Percentiles rank a stretch among this genome's conserved stretches.
These are phyloP conservation scores for Eutrema yunnanense DNA, from an alignment of 345 rosid species.

Conservation along the genomic window DNA sequence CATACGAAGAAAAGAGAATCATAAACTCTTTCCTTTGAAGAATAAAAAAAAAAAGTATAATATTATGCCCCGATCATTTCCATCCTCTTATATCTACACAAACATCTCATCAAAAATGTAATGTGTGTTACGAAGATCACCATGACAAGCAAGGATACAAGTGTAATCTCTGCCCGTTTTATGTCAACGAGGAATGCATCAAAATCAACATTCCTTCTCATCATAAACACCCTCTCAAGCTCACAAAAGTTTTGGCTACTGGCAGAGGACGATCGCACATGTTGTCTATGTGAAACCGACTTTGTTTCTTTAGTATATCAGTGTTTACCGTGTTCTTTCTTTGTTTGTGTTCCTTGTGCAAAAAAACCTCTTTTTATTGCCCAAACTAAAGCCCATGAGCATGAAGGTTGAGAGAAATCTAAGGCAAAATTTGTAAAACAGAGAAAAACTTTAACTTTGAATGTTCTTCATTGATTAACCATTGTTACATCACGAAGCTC, in stretches of 20 bases:
- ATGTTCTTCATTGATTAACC: too few species aligned
- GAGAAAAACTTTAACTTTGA: too few species aligned
- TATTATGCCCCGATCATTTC: too few species aligned
- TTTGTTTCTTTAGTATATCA: too few species aligned
- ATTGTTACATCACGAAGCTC: too few species aligned
- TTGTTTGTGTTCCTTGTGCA: background rate
- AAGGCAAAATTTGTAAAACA: too few species aligned
- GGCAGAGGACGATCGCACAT: too few species aligned
- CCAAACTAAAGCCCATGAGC: background rate
- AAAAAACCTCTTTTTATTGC: background rate
- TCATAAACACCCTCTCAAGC: background rate
- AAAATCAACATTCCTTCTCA: background rate
- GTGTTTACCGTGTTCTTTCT: too few species aligned
- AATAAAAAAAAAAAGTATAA: too few species aligned
- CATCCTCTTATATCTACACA: background rate
- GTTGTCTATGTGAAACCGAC: too few species aligned
- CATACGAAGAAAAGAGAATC: background rate
- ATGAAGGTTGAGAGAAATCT: too few species aligned
- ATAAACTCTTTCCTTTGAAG: too few species aligned
- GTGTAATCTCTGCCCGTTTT: background rate
- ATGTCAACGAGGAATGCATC: background rate
- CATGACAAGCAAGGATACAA: background rate
- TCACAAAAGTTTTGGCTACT: background rate
- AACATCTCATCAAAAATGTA: background rate
- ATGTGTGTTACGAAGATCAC: background rate